Evolutionary conservation across 2,329 filamentous ascomycete species (phyloP), one percentile per base, ranked within the genome.

Genomic region (Beauveria australis): DNA sequence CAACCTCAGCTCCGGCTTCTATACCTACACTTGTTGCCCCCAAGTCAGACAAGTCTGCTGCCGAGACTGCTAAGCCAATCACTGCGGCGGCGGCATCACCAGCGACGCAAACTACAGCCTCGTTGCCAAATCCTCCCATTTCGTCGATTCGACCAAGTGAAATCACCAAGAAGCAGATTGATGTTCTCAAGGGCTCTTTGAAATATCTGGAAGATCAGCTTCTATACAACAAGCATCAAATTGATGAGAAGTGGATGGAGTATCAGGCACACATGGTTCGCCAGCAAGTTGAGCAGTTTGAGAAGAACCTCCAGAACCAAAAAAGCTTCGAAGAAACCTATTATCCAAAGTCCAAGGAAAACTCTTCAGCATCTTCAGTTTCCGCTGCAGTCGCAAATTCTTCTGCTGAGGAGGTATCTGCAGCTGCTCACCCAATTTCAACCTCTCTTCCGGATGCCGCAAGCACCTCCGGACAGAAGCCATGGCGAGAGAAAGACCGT

Each of bases 111-210:
- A 49, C 59, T 16, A 40, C 64, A 64, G 47, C 28, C 63, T 60
- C 65, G 65, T 16, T 71, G 60, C 53, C 69, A 63, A 66, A 67
- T 47, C 76, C 79, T 14, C 81, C 79, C 3, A 74, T 80, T 26
- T 84, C 83, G n/a, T 85, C 83, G 7, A 86, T 86, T 63, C 78
- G 78, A 24, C 79, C 78, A 4, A 86, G 83, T 65, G 80, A 83
- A n/a, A 83, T 86, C 65, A 85, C 81, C 8, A 81, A 75, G 67
- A 82, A 80, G 64, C 83, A 86, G 65, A 78, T 86, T 54, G 76
- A 79, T 24, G 71, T 73, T 47, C 76, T 87, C 59, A 77, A 76
- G 46, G 66, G 68, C n/a, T 77, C 78, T n/a, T 74, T 87, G 62
- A 82, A 79, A 66, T 79, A 80, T 61, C 75, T 81, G 46, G 79